These are phyloP conservation scores for Eucommia ulmoides DNA, from an alignment of 257 asterid species.

Conservation along the genomic window DNA sequence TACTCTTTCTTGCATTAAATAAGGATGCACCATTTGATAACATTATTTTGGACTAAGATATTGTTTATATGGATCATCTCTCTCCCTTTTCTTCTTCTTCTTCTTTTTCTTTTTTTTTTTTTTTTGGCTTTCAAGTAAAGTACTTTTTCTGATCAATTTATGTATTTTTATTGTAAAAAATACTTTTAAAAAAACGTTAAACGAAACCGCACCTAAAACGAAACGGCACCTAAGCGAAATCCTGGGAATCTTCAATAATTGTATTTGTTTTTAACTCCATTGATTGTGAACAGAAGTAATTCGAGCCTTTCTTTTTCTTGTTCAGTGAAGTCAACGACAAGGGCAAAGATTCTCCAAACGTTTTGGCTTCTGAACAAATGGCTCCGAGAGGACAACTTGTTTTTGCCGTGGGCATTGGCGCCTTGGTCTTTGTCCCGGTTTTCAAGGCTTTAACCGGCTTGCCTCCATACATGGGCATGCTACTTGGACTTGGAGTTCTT, in stretches of 20 bases:
- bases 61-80: too few relatives aligned
- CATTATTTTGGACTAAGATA: too few relatives aligned
- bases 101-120: too few relatives aligned
- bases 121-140: too few relatives aligned
- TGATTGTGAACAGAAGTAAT: conserved; percentile 5
- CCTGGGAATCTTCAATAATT: conserved; percentile 6
- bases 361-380: conserved; percentile 86
- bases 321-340: conserved; percentile 75
- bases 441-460: conserved; percentile 85
- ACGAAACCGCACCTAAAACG: too few relatives aligned
- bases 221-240: too few relatives aligned
- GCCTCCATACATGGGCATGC: conserved; percentile 94
- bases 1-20: conserved; percentile 27
- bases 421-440: conserved; percentile 76
- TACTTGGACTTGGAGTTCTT: conserved; percentile 91
- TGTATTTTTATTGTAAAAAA: too few relatives aligned
- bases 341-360: conserved; percentile 45
- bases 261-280: conserved; percentile 3
- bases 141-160: too few relatives aligned
- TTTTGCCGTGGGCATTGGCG: conserved; percentile 74
- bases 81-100: too few relatives aligned
- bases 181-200: too few relatives aligned
- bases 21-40: too few relatives aligned
- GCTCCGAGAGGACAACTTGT: conserved; percentile 98
- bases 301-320: conserved; percentile 6